Conservation (phyloP, 495 filamentous ascomycete genomes). For the Tuber calosporum region DNA sequence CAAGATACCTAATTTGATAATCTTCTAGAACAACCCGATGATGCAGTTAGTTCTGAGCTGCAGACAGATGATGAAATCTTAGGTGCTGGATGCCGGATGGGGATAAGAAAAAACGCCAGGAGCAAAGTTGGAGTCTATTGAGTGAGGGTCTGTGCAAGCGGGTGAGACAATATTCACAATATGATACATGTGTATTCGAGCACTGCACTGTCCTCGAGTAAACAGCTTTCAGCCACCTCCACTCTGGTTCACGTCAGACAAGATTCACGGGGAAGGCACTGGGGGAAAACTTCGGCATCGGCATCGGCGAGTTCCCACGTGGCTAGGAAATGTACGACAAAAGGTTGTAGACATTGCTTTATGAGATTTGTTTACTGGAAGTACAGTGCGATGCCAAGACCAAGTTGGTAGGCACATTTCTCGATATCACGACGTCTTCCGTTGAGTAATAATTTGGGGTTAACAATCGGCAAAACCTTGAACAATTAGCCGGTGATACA, state of each 20-base stretch:
- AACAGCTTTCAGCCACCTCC: background rate
- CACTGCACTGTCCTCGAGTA: background rate
- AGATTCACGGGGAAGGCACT: background rate
- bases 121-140: background rate
- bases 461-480: too few species aligned
- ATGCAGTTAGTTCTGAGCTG: background rate
- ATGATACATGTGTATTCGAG: too few species aligned
- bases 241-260: background rate
- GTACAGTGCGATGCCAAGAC: background rate
- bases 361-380: too few species aligned
- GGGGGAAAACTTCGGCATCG: background rate
- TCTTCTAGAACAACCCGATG: background rate
- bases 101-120: background rate
- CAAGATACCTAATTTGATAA: background rate
- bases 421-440: background rate
- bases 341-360: too few species aligned
- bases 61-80: background rate
- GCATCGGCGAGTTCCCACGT: slow-evolving; percentile 4
- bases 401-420: background rate
- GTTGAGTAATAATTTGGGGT: background rate
- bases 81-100: background rate
- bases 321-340: background rate
- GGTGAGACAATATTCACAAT: background rate
- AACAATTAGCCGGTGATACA: too few species aligned
- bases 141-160: background rate